A percentile compares a stretch with the other conserved stretches of the same genome.
Evolutionary conservation across 2,329 filamentous ascomycete genomes (phyloP).

Genomic region (Byssochlamys sp.): DNA sequence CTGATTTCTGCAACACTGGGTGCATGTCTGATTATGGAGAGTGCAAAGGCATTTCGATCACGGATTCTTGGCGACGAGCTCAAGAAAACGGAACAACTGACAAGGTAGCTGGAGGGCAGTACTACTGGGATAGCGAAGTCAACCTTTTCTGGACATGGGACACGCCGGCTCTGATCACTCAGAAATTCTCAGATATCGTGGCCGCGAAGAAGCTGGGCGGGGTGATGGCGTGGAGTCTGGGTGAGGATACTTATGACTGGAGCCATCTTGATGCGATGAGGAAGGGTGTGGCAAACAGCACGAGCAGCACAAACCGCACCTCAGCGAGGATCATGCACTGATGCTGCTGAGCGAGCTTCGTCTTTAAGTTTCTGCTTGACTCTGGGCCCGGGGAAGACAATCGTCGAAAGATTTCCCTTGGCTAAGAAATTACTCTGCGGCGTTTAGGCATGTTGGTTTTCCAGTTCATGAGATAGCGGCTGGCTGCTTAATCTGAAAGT

Average conservation of each 20-base stretch:
- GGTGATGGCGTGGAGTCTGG: conserved; percentile 66
- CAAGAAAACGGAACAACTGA: conserved; percentile 48
- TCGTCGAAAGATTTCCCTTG: no score
- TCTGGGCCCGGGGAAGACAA: not conserved
- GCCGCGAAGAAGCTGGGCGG: conserved; percentile 51
- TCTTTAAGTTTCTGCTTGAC: not conserved
- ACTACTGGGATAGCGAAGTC: conserved; percentile 54
- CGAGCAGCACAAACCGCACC: not conserved
- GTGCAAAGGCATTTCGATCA: conserved; percentile 41
- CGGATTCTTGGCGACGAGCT: conserved; percentile 50
- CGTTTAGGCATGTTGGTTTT: not conserved
- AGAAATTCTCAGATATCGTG: conserved; percentile 55
- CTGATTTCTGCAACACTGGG: conserved; percentile 23
- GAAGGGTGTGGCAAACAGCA: conserved; percentile 13
- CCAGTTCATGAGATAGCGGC: not conserved
- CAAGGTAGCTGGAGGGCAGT: conserved; percentile 51
- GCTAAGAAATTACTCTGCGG: not conserved
- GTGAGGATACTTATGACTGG: conserved; percentile 50
- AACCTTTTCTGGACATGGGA: conserved; percentile 68
- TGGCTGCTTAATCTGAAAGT: not conserved
- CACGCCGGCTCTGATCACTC: conserved; percentile 48
- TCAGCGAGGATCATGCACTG: not conserved
- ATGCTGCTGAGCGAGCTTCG: no score
- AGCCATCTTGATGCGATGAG: conserved; percentile 38
- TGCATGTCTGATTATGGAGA: conserved; percentile 31